Evolutionary conservation across 805 yeast genomes (phyloP).

Genomic region (Helenozyma baotianmanensis): DNA sequence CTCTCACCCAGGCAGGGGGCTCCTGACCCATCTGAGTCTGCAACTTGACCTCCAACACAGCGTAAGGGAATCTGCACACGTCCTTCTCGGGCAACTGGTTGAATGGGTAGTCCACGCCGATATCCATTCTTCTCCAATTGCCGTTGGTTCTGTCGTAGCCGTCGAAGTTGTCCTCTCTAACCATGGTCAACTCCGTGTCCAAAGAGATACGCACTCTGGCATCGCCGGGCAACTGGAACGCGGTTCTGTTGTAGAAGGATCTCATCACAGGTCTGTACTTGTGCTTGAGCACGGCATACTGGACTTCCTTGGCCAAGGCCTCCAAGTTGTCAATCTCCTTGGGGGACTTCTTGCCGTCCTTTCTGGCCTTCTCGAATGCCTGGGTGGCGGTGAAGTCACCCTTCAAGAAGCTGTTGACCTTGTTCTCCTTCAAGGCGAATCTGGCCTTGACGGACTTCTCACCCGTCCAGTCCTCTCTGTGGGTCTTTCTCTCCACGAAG

Average conservation of each 20-base stretch:
- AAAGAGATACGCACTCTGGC: slow-evolving; percentile 98
- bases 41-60: slow-evolving; percentile 92
- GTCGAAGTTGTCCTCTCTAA: slow-evolving; percentile 95
- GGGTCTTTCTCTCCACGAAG: slow-evolving; percentile 96
- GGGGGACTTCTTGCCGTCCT: slow-evolving; percentile 81
- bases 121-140: slow-evolving; percentile 98
- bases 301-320: slow-evolving; percentile 88
- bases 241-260: slow-evolving; percentile 96
- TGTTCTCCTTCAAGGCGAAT: slow-evolving; percentile 85
- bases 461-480: slow-evolving; percentile 99
- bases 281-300: slow-evolving; percentile 79
- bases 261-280: slow-evolving; percentile 91
- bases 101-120: slow-evolving; percentile 97
- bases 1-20: slow-evolving; percentile 97
- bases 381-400: slow-evolving; percentile 86
- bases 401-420: slow-evolving; percentile 75
- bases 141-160: slow-evolving; percentile 84
- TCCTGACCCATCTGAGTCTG: slow-evolving; percentile 99
- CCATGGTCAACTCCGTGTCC: slow-evolving; percentile 96
- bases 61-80: slow-evolving; percentile 92
- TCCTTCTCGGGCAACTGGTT: slow-evolving; percentile 78
- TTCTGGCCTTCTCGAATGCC: slow-evolving; percentile 87
- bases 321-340: slow-evolving; percentile 91
- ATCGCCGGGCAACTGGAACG: slow-evolving; percentile 98
- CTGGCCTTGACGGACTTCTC: slow-evolving; percentile 98